These are phyloP conservation scores for Flaveria ramosissima DNA, from an alignment of 129 eudicot genomes.

Conservation along the genomic window DNA sequence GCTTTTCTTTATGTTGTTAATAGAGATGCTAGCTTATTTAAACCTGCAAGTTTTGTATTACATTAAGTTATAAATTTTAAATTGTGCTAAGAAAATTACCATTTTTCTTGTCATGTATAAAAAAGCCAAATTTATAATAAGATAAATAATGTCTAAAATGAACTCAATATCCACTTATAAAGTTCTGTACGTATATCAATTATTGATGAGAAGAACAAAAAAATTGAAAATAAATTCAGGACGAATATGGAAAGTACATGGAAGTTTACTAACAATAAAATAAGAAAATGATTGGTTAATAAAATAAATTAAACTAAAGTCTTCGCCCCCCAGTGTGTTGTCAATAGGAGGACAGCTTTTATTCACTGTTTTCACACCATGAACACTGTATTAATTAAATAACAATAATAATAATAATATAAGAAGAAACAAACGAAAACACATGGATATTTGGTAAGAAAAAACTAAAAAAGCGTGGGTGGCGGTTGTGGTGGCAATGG, in stretches of 20 bases:
- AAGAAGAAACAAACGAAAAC: neutral
- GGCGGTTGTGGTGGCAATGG: neutral
- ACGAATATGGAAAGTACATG: conserved; percentile 26
- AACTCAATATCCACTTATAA: neutral
- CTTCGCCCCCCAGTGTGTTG: conserved; percentile 39
- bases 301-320: conserved; percentile 19
- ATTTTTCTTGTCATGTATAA: too few species aligned
- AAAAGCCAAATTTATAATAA: too few species aligned
- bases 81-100: too few species aligned
- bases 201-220: conserved; percentile 8
- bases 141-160: too few species aligned
- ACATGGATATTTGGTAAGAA: neutral
- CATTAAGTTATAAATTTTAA: too few species aligned
- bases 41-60: too few species aligned
- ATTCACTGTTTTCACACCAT: conserved; percentile 22
- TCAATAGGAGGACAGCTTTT: conserved; percentile 21
- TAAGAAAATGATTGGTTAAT: conserved; percentile 14
- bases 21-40: too few species aligned
- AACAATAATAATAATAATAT: neutral
- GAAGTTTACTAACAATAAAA: conserved; percentile 17
- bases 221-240: neutral
- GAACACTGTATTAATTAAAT: neutral
- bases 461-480: neutral
- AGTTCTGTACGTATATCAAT: conserved; percentile 17
- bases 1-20: too few species aligned